These are phyloP conservation scores for Stachybotrys elegans DNA, from an alignment of 2,329 filamentous ascomycete genomes.

Conservation along the genomic window DNA sequence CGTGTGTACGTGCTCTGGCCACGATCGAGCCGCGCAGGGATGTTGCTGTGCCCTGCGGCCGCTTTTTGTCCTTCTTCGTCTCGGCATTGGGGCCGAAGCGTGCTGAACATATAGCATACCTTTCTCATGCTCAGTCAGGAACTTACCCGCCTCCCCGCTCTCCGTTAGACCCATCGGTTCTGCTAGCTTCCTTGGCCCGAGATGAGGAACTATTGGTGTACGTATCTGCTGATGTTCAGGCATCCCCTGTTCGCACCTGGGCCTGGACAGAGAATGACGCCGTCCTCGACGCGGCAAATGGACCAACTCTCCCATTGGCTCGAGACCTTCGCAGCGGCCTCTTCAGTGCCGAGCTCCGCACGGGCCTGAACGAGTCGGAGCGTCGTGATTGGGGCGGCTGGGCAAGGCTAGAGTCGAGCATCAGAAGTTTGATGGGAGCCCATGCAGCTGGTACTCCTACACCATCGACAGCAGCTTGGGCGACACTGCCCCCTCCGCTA, in stretches of 20 bases:
- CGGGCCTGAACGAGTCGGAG: slow-evolving; percentile 51
- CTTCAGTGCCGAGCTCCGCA: slow-evolving; percentile 41
- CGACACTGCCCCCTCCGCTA: slow-evolving; percentile 23
- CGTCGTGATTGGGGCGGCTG: slow-evolving; percentile 73
- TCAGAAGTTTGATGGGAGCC: slow-evolving; percentile 22
- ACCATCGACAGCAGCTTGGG: slow-evolving; percentile 27
- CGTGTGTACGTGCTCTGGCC: slow-evolving; percentile 66
- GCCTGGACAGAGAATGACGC: slow-evolving; percentile 63
- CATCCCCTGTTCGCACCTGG: slow-evolving; percentile 73
- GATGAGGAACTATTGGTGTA: slow-evolving; percentile 91
- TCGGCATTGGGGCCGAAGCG: slow-evolving; percentile 56
- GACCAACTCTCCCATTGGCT: slow-evolving; percentile 10
- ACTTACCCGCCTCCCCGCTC: slow-evolving; percentile 23
- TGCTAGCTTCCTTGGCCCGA: slow-evolving; percentile 31
- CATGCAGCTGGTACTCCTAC: slow-evolving; percentile 20
- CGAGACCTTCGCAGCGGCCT: slow-evolving; percentile 29
- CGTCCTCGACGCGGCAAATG: slow-evolving; percentile 18
- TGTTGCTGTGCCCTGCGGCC: slow-evolving; percentile 72
- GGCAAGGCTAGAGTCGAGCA: slow-evolving; percentile 60
- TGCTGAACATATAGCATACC: slow-evolving; percentile 36
- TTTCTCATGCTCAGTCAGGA: slow-evolving; percentile 26
- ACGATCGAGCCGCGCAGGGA: slow-evolving; percentile 67
- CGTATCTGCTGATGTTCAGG: slow-evolving; percentile 80
- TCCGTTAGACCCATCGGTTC: slow-evolving; percentile 23
- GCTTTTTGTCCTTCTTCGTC: slow-evolving; percentile 78